These are phyloP conservation scores for Naganishia cerealis DNA, from an alignment of 1,284 basidiomycete genomes.

Conservation along the genomic window DNA sequence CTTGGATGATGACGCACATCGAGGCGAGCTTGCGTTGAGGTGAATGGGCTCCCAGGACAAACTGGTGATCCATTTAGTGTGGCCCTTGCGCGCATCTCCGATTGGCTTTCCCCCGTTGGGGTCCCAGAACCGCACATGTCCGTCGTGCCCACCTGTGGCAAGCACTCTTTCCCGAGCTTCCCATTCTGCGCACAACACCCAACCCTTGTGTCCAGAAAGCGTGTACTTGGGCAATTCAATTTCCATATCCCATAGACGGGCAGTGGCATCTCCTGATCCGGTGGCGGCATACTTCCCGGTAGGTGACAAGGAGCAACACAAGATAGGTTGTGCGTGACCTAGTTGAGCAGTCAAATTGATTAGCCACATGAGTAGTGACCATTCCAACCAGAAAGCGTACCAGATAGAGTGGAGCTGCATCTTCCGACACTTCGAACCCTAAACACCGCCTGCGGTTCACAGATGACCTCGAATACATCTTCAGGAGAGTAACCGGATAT, in stretches of 20 bases:
- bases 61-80: slow-evolving; percentile 96
- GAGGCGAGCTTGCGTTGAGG: slow-evolving; percentile 71
- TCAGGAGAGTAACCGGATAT: slow-evolving; percentile 67
- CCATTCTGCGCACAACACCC: slow-evolving; percentile 98
- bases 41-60: slow-evolving; percentile 96
- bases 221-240: slow-evolving; percentile 89
- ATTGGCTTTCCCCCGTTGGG: slow-evolving; percentile 79
- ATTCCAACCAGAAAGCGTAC: slow-evolving; percentile 53
- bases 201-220: slow-evolving; percentile 84
- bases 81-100: slow-evolving; percentile 82
- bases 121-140: slow-evolving; percentile 86
- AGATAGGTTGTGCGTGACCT: slow-evolving; percentile 90
- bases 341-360: slow-evolving; percentile 26
- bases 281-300: slow-evolving; percentile 88
- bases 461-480: slow-evolving; percentile 80
- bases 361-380: slow-evolving; percentile 1
- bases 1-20: slow-evolving; percentile 91
- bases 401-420: slow-evolving; percentile 86
- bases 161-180: slow-evolving; percentile 84
- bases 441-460: slow-evolving; percentile 94
- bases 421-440: slow-evolving; percentile 87
- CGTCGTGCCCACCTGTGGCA: slow-evolving; percentile 88
- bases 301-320: slow-evolving; percentile 93
- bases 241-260: slow-evolving; percentile 89
- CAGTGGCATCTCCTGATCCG: slow-evolving; percentile 90